A percentile compares a stretch with the other conserved stretches of the same genome.
Evolutionary conservation across 2,329 filamentous ascomycete species (phyloP).

Genomic region (Tolypocladium inflatum): DNA sequence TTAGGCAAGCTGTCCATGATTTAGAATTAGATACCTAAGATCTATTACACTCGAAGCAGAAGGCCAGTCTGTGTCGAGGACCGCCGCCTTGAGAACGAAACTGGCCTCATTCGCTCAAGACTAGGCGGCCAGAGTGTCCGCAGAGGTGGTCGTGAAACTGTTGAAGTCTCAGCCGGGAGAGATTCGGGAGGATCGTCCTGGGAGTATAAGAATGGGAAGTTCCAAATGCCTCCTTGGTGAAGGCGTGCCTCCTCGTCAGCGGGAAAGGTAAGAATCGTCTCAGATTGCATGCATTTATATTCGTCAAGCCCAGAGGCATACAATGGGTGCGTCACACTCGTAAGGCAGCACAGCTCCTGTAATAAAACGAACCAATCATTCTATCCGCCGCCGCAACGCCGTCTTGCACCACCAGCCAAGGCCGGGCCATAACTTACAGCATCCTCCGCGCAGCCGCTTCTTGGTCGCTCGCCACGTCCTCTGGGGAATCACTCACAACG

Average conservation of each 20-base stretch:
- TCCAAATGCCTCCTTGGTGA: neutral
- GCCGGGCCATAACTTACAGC: slow-evolving; percentile 13
- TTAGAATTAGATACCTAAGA: no score
- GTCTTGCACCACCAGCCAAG: slow-evolving; percentile 5
- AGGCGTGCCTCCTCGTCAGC: neutral
- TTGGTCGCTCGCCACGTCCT: slow-evolving; percentile 15
- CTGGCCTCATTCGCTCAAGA: neutral
- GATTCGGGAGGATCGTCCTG: neutral
- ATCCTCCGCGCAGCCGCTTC: slow-evolving; percentile 26
- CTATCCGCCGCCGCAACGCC: slow-evolving; percentile 21
- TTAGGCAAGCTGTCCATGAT: no score
- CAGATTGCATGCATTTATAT: neutral
- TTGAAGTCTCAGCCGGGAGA: neutral
- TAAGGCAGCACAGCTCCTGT: neutral
- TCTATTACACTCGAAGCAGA: no score
- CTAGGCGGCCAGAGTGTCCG: no score
- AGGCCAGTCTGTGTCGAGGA: no score
- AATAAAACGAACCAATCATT: slow-evolving; percentile 8
- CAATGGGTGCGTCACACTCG: neutral
- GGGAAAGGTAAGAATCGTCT: neutral
- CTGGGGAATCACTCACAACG: slow-evolving; percentile 23
- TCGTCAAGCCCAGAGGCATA: neutral
- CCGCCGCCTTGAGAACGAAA: no score
- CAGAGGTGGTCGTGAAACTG: neutral
- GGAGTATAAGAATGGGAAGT: neutral